Evolutionary conservation across 139 green algal genomes (phyloP).

Genomic region (Volvox africanus): DNA sequence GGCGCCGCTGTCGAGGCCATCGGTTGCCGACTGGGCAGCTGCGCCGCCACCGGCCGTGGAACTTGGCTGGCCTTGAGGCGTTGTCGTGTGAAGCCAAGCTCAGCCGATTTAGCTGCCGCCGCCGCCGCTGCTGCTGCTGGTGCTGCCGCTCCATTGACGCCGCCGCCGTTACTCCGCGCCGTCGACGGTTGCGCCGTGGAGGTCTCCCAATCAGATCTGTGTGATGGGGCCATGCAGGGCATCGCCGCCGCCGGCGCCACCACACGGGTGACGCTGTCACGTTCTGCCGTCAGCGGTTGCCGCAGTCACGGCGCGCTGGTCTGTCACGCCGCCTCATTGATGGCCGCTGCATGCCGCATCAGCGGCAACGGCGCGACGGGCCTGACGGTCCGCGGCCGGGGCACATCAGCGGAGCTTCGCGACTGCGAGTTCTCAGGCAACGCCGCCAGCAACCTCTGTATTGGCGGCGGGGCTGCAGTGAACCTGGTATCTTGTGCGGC

Average conservation of each 20-base stretch:
- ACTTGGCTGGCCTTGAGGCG: neutral
- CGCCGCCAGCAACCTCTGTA: neutral
- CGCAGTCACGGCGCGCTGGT: neutral
- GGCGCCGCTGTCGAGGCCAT: slow-evolving; percentile 12
- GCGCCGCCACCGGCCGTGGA: neutral
- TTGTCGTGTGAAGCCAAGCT: slow-evolving; percentile 6
- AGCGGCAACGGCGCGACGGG: slow-evolving; percentile 4
- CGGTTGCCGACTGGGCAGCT: slow-evolving; percentile 32
- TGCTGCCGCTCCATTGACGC: neutral
- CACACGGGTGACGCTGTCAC: neutral
- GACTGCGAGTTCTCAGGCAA: slow-evolving; percentile 36
- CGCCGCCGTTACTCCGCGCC: neutral
- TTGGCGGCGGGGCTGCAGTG: neutral
- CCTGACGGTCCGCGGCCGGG: neutral
- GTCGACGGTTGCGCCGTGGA: neutral
- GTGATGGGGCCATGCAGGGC: neutral
- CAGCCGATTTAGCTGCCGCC: neutral
- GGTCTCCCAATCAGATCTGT: neutral
- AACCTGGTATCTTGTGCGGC: neutral
- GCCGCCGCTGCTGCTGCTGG: no score
- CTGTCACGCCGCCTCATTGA: neutral
- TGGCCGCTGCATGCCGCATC: neutral
- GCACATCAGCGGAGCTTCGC: neutral
- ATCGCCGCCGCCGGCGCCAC: neutral
- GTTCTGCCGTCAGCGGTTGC: neutral